Conservation (phyloP, 257 asterid genomes). For the Nemophila menziesii region DNA sequence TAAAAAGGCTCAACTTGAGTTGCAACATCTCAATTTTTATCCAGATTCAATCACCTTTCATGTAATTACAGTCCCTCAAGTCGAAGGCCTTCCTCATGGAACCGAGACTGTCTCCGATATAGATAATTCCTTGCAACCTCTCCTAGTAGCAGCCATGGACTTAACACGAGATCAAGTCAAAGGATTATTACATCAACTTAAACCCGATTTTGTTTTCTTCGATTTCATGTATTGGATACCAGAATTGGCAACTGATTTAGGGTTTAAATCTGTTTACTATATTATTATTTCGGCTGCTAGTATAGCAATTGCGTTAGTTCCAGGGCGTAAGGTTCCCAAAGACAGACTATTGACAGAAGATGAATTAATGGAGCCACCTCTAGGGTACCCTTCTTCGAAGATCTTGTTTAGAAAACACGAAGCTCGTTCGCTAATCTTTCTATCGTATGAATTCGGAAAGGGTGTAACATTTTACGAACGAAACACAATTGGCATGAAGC, state of each 20-base stretch:
- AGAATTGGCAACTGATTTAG: conserved; percentile 27
- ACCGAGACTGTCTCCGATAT: conserved; percentile 71
- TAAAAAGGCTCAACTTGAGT: conserved; percentile 28
- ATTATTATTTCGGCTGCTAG: conserved; percentile 51
- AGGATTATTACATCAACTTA: conserved; percentile 16
- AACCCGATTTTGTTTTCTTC: conserved; percentile 48
- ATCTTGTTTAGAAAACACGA: conserved; percentile 40
- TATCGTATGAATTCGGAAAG: conserved; percentile 37
- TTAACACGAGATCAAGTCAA: conserved; percentile 29
- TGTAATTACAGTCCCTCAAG: conserved; percentile 38
- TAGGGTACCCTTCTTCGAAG: conserved; percentile 48
- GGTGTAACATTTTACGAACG: conserved; percentile 35
- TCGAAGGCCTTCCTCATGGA: conserved; percentile 60
- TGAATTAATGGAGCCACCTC: conserved; percentile 41
- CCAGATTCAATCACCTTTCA: conserved; percentile 42
- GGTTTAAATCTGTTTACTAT: conserved; percentile 57
- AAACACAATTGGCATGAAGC: conserved; percentile 29
- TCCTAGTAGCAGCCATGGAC: conserved; percentile 63
- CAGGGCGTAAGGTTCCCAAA: conserved; percentile 29
- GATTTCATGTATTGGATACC: conserved; percentile 74
- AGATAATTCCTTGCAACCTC: conserved; percentile 33
- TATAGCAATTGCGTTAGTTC: conserved; percentile 52
- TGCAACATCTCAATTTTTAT: conserved; percentile 28
- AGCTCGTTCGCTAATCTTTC: conserved; percentile 30
- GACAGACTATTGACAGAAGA: conserved; percentile 28